Evolutionary conservation across 1,284 basidiomycete genomes (phyloP), one percentile per base, ranked within the genome.

Genomic region (Irpex sp.): DNA sequence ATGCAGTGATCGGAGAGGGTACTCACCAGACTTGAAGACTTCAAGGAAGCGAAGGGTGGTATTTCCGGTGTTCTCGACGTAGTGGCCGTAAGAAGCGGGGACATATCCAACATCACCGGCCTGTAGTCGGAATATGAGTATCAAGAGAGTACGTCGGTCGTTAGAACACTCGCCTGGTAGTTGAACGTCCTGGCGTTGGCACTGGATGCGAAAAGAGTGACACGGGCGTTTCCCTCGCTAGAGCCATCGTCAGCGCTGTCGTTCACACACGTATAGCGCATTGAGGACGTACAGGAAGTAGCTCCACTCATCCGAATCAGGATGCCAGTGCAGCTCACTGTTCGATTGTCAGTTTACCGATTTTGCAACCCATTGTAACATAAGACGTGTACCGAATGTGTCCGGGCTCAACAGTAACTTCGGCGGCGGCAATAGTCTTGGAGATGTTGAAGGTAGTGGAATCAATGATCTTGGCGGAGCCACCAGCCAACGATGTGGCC

Each of bases 21-120:
- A 54, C 72, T 58, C 73, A 81, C 82, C 76, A 0, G 85, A 78
- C 60, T 83, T 84, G 76, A 88, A 87, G 54, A 89, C 84, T 70
- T 89, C 87, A 48, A 89, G 77, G 75, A 80, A 88, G 63, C 75
- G 77, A 36, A 89, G 71, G 0, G 87, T 86, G 4, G 82, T 82
- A 68, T 88, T 85, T 15, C 87, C 87, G 17, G 79, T 85, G 69
- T 89, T 89, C 75, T 90, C 86, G 15, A 89, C 80, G 68, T 88
- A 89, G 71, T 89, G 87, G 5, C 84, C 85, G 72, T 81, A 82
- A 1, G 80, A 77, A 26, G 82, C 78, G 17, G 85, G 84, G 57
- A 88, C 80, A 65, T 85, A 87, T 80, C 83, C 86, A 63, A 89
- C 80, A 70, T 89, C 87, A 17, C 87, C 87, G 60, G 83, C 76